Evolutionary conservation across 257 asterid genomes (phyloP), one percentile per base, ranked within the genome.

Genomic region (Pogostemon cablin): DNA sequence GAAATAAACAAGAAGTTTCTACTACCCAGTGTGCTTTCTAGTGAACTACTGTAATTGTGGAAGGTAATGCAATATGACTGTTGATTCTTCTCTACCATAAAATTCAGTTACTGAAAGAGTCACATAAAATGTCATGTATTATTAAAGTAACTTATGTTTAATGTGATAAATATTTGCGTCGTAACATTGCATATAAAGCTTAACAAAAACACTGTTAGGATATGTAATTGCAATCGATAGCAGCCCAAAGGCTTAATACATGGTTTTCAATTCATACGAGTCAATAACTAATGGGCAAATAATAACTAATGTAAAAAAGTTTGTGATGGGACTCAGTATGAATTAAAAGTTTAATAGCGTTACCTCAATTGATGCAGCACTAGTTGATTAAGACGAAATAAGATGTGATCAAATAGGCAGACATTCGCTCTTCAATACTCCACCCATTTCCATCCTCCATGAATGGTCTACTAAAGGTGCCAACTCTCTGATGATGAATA

Each of bases 391-490:
- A 70, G 65, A 56, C 71, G 43, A 77, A 42, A 49, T 42, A 71
- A 25, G 32, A 25, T 41, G 53, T 6, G 53, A 66, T 62, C 81
- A 84, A 75, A 81, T 68, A 38, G 84, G 78, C 68, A 86, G 78
- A 52, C 7, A 57, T 74, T 87, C 88, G 37, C 84, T 78, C 77
- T 68, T 86, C 79, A 91, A 83, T 76, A 71, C 72, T 72, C 98
- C 98, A 72, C 92, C 96, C 91, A 86, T 87, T 72, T 91, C 96
- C 99, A 93, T 91, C 85, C 93, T 89, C 98, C 98, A 93, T 11
- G 96, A 91, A 52, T 78, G 86, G 80, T 91, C 99, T 25, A 87
- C 96, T 25, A 87, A 86, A 53, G 96, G 64, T 69, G 97, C 83
- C 86, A 91, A 77, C 87, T 93, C 98, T 57, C 98, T 93, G 77